Base-by-base conservation (phyloP, 225 moss, liverwort and hornwort genomes). In the Pseudisothecium myosuroides region DNA sequence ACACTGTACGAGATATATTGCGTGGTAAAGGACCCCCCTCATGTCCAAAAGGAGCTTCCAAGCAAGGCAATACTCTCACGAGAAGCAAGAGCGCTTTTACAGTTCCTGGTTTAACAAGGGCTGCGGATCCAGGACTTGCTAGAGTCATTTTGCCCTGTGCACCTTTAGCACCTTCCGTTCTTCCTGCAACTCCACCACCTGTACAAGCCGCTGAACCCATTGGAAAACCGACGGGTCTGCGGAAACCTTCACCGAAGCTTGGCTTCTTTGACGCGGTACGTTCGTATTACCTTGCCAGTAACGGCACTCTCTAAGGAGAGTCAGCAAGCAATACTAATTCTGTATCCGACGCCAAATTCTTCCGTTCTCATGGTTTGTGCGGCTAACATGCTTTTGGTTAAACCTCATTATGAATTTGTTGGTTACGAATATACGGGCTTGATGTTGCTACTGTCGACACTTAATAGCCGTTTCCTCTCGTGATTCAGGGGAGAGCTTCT, bases 201-300 rank as follows among this genome's bases (percentile, higher is more conserved):
- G 56, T 87, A 73, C 87, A 81, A 59, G 89, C 84, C 81, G 50
- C 87, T 62, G 75, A 88, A 43, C 83, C 88, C 29, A 56, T 52
- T 56, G 91, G 88, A 63, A 94, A 91, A 90, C 93, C 94, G 26
- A 92, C 94, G 68, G 94, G 95, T 72, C 88, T 95, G 67, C 91
- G 95, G 76, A 94, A 91, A 88, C 95, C 95, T 72, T 94, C 95
- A 80, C 95, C 95, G 60, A 95, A 93, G 84, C 84, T 93, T n/a
- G 93, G 95, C 73, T 95, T 94, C 89, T 95, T 95, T 94, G 94
- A 95, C 89, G 87, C 95, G 83, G 95, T 95, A 89, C 32, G 90
- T 88, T 87, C 54, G 16, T 52, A 67, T 74, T 47, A 59, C 85
- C 58, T 77, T 82, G 64, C 65, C 45, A 49, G 54, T 60, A 45